phyloP scores from a whole-genome alignment of 129 eudicot species.

The Flaveria robusta region DNA sequence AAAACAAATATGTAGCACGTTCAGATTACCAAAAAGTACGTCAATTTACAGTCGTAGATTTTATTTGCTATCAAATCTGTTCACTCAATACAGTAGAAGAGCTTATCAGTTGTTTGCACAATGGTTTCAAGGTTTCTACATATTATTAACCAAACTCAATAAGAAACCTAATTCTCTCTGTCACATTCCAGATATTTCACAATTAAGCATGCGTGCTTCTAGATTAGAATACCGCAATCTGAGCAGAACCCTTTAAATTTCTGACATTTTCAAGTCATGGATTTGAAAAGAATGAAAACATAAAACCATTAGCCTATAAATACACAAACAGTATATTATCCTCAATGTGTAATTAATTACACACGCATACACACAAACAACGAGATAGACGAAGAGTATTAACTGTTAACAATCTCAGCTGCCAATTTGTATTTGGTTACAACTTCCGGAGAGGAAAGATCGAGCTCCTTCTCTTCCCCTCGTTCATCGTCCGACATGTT shows the following conservation, averaged over 20 bases:
- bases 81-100: slow-evolving; percentile 7
- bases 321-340: neutral
- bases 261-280: neutral
- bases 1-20: neutral
- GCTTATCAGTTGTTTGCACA: slow-evolving; percentile 2
- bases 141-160: neutral
- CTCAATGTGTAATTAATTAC: neutral
- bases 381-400: neutral
- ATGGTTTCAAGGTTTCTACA: too few relatives aligned
- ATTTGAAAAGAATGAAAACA: neutral
- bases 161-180: neutral
- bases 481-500: slow-evolving; percentile 91
- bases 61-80: slow-evolving; percentile 5
- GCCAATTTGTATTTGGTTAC: slow-evolving; percentile 95
- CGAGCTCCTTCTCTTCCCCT: slow-evolving; percentile 81
- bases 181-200: slow-evolving; percentile 6
- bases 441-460: slow-evolving; percentile 86
- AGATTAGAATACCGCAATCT: too few relatives aligned
- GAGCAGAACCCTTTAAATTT: neutral
- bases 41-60: neutral
- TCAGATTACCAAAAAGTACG: slow-evolving; percentile 19
- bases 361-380: neutral
- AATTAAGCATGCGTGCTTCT: neutral
- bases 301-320: neutral
- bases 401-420: slow-evolving; percentile 91